Evolutionary conservation across 208 protist genomes (phyloP).

Genomic region (Phytomonas sp.): DNA sequence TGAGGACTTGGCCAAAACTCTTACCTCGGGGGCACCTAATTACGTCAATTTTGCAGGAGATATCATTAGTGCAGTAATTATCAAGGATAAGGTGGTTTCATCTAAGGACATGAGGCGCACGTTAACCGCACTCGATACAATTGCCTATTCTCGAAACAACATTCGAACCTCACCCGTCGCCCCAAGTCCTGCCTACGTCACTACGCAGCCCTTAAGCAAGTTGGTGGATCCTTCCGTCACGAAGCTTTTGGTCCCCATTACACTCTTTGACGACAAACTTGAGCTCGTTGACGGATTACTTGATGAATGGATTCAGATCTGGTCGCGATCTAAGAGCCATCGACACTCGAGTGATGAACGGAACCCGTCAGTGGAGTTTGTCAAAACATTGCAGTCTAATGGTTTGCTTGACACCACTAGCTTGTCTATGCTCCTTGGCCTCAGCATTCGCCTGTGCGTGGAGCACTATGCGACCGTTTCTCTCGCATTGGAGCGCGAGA

Average conservation of each 20-base stretch:
- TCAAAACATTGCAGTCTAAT: conserved; percentile 70
- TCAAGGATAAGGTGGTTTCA: conserved; percentile 68
- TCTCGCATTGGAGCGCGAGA: conserved; percentile 67
- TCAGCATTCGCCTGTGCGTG: conserved; percentile 78
- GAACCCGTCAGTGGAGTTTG: conserved; percentile 55
- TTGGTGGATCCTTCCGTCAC: conserved; percentile 32
- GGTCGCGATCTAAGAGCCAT: conserved; percentile 24
- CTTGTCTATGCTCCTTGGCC: conserved; percentile 74
- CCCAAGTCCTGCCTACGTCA: conserved; percentile 23
- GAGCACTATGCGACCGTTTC: conserved; percentile 82
- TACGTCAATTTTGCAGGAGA: conserved; percentile 70
- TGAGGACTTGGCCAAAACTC: conserved; percentile 67
- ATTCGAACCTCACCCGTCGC: conserved; percentile 13
- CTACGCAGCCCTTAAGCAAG: conserved; percentile 44
- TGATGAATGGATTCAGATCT: conserved; percentile 79
- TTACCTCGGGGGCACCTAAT: conserved; percentile 21
- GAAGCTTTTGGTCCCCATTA: conserved; percentile 43
- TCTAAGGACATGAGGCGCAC: conserved; percentile 57
- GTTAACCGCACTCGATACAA: conserved; percentile 61
- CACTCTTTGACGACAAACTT: conserved; percentile 16
- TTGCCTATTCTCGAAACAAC: conserved; percentile 34
- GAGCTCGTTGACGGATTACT: conserved; percentile 51
- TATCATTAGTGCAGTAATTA: conserved; percentile 63
- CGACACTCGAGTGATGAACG: conserved; percentile 29
- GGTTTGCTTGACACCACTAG: conserved; percentile 77